These are phyloP conservation scores for Pistacia integerrima DNA, from an alignment of 345 rosid species.

Conservation along the genomic window DNA sequence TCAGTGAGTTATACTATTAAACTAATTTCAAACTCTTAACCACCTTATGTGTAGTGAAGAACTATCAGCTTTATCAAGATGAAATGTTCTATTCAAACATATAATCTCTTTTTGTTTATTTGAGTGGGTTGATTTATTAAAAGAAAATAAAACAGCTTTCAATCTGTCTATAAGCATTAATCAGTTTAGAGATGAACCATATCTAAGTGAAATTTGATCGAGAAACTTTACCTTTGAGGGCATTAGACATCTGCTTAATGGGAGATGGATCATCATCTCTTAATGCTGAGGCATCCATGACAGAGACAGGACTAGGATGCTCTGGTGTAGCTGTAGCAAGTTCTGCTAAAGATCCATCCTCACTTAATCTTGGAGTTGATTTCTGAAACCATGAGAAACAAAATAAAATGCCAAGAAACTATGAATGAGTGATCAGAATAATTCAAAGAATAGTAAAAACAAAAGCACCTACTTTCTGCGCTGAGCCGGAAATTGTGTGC, in stretches of 20 bases:
- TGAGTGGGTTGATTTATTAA: background rate
- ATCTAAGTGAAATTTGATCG: background rate
- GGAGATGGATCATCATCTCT: conserved; percentile 68
- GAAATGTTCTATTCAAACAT: too few species aligned
- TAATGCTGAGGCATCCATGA: conserved; percentile 61
- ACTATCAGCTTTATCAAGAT: too few species aligned
- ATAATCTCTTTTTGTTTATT: background rate
- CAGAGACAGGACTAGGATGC: conserved; percentile 89
- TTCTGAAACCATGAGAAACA: conserved; percentile 39
- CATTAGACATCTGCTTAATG: conserved; percentile 42
- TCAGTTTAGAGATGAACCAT: conserved; percentile 2
- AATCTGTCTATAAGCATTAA: background rate
- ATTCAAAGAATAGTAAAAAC: conserved; percentile 6
- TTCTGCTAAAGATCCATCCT: conserved; percentile 49
- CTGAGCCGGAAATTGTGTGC: conserved; percentile 41
- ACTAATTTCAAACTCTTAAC: background rate
- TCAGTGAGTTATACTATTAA: background rate
- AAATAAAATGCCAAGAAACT: conserved; percentile 15
- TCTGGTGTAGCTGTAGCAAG: conserved; percentile 51
- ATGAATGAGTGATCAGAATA: conserved; percentile 2
- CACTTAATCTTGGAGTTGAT: conserved; percentile 45
- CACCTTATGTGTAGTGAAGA: too few species aligned
- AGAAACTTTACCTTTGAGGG: conserved; percentile 42
- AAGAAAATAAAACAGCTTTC: background rate
- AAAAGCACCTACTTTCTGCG: conserved; percentile 52